Percentiles rank a stretch among this genome's conserved stretches.
Evolutionary conservation across 2,329 filamentous ascomycete species (phyloP).

Genomic region (Microsporum audouinii): DNA sequence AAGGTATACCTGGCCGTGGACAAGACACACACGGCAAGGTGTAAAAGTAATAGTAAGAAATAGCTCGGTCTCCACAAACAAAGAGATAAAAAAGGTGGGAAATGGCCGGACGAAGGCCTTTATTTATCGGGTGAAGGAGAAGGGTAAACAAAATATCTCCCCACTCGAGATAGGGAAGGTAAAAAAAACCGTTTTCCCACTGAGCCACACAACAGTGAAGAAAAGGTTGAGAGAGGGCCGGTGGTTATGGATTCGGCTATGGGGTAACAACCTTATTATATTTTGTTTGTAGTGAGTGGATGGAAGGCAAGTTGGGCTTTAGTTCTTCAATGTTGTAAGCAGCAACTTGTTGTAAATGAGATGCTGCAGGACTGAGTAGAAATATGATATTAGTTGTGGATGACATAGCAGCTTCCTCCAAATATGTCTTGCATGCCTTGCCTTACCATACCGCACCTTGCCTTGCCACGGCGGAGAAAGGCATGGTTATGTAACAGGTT

Average conservation of each 20-base stretch:
- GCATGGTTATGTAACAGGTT: slow-evolving; percentile 3
- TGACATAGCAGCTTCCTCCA: not conserved
- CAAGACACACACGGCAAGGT: not conserved
- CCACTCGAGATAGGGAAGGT: not conserved
- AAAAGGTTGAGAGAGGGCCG: not conserved
- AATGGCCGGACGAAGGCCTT: not conserved
- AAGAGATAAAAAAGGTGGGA: not conserved
- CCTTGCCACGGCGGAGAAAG: not conserved
- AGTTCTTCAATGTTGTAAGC: not conserved
- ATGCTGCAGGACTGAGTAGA: not conserved
- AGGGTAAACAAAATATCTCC: not conserved
- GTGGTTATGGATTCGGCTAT: not conserved
- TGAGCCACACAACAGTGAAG: slow-evolving; percentile 1
- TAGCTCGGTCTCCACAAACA: not conserved
- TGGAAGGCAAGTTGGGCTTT: not conserved
- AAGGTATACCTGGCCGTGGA: not conserved
- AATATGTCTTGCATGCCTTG: slow-evolving; percentile 2
- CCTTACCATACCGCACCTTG: not conserved
- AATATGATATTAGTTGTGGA: not conserved
- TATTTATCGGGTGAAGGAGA: not conserved
- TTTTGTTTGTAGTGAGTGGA: not conserved
- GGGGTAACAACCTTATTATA: not conserved
- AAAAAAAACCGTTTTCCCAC: not conserved
- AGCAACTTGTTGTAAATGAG: not conserved
- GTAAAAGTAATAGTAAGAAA: not conserved